Evolutionary conservation across 2,329 filamentous ascomycete genomes (phyloP).

Genomic region (Zymoseptoria passerinii): DNA sequence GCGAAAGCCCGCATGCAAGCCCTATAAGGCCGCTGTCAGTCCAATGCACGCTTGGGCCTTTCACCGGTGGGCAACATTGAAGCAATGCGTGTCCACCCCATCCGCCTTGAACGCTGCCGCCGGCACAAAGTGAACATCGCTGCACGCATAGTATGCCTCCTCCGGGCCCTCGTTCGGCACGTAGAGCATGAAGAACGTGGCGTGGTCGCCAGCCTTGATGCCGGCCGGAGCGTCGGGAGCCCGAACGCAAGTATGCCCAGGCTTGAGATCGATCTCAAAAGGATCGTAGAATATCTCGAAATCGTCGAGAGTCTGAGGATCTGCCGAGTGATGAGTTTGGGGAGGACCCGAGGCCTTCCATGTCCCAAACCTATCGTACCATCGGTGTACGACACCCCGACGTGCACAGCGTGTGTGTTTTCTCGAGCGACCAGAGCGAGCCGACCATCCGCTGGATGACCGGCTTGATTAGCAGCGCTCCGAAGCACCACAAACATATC

Average conservation of each 20-base stretch:
- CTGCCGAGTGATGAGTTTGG: slow-evolving; percentile 17
- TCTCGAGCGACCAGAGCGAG: slow-evolving; percentile 51
- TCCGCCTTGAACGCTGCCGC: slow-evolving; percentile 26
- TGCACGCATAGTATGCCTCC: slow-evolving; percentile 40
- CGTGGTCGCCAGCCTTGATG: slow-evolving; percentile 34
- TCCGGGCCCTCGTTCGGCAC: slow-evolving; percentile 35
- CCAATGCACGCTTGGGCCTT: not conserved
- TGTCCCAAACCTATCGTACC: slow-evolving; percentile 32
- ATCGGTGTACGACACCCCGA: slow-evolving; percentile 47
- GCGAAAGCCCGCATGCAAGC: not conserved
- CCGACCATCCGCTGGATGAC: slow-evolving; percentile 42
- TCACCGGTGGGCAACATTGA: not conserved
- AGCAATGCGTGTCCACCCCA: slow-evolving; percentile 9
- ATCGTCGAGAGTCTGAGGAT: slow-evolving; percentile 34
- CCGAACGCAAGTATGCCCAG: slow-evolving; percentile 40
- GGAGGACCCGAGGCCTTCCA: slow-evolving; percentile 1
- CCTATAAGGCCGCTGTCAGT: not conserved
- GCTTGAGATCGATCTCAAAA: slow-evolving; percentile 32
- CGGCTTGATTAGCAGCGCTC: not conserved
- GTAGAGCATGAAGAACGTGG: slow-evolving; percentile 41
- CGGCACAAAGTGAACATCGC: slow-evolving; percentile 40
- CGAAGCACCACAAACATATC: not conserved
- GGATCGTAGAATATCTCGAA: slow-evolving; percentile 31
- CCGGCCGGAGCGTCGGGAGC: slow-evolving; percentile 30
- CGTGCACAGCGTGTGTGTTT: slow-evolving; percentile 47